phyloP scores from a whole-genome alignment of 768 basidiomycete species.

The Leccinellum rugosiceps region DNA sequence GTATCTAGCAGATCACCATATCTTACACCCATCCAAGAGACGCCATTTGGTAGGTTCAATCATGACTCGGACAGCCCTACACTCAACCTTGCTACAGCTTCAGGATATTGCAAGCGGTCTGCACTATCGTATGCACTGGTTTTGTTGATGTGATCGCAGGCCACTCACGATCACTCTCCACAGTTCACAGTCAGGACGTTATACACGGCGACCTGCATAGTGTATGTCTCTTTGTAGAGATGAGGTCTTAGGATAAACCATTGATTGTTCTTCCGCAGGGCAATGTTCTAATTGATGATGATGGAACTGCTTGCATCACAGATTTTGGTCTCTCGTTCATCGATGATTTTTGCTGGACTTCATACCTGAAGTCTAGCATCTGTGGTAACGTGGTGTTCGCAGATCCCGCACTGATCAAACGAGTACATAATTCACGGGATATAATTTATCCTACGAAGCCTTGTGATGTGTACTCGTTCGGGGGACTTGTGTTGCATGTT shows the following conservation, averaged over 20 bases:
- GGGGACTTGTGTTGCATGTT: conserved; percentile 35
- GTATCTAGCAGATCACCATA: conserved; percentile 14
- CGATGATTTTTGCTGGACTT: conserved; percentile 23
- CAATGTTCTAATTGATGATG: conserved; percentile 44
- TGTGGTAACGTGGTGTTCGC: conserved; percentile 44
- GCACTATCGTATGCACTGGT: conserved; percentile 19
- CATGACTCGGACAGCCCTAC: not conserved
- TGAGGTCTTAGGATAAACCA: not conserved
- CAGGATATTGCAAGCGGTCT: conserved; percentile 23
- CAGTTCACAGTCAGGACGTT: conserved; percentile 27
- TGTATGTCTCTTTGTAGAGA: conserved; percentile 12
- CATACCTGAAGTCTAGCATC: conserved; percentile 32
- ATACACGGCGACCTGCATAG: conserved; percentile 38
- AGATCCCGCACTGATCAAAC: conserved; percentile 33
- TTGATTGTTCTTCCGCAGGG: conserved; percentile 11
- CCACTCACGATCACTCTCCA: not conserved
- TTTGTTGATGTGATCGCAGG: not conserved
- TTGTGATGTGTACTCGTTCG: conserved; percentile 30
- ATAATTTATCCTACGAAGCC: conserved; percentile 16
- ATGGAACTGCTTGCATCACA: conserved; percentile 41
- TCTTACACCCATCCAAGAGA: not conserved
- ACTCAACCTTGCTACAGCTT: conserved; percentile 9
- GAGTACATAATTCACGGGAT: not conserved
- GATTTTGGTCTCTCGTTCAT: conserved; percentile 44
- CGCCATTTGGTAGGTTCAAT: conserved; percentile 13